A percentile compares a stretch with the other conserved stretches of the same genome.
phyloP scores from a whole-genome alignment of 257 asterid genomes.

The Przewalskia tangutica region DNA sequence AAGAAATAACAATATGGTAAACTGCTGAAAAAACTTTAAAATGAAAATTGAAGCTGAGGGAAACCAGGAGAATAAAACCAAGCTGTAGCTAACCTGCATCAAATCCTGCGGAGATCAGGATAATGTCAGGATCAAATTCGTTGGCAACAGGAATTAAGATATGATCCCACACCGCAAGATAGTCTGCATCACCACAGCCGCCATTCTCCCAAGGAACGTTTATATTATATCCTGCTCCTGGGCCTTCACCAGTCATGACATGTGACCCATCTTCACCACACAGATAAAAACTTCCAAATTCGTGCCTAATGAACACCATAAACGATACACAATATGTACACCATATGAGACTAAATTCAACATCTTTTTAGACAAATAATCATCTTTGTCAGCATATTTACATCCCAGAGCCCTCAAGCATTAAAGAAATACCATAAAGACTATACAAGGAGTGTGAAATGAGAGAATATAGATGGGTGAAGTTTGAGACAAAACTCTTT shows the following conservation, averaged over 20 bases:
- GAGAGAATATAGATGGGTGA: background rate
- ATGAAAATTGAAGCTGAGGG: background rate
- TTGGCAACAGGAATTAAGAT: constrained; percentile 75
- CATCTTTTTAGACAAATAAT: background rate
- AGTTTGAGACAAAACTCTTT: background rate
- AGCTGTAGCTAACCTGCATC: constrained; percentile 74
- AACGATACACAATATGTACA: background rate
- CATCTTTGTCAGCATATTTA: background rate
- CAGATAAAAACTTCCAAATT: constrained; percentile 73
- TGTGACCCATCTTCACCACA: constrained; percentile 65
- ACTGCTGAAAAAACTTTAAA: background rate
- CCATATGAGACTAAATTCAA: background rate
- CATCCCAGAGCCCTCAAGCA: background rate
- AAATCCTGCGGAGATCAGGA: constrained; percentile 88
- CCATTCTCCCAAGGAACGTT: constrained; percentile 93
- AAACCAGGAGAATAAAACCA: background rate
- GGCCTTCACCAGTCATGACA: constrained; percentile 78
- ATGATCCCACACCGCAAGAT: constrained; percentile 95
- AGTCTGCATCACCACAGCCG: constrained; percentile 90
- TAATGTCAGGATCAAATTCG: constrained; percentile 75
- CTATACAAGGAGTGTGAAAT: background rate
- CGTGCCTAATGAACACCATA: constrained; percentile 40
- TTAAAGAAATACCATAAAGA: background rate
- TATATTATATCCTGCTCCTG: constrained; percentile 80
- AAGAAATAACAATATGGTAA: background rate